Evolutionary conservation across 345 rosid species (phyloP), one percentile per base, ranked within the genome.

Genomic region (Lenwebbia sp.): DNA sequence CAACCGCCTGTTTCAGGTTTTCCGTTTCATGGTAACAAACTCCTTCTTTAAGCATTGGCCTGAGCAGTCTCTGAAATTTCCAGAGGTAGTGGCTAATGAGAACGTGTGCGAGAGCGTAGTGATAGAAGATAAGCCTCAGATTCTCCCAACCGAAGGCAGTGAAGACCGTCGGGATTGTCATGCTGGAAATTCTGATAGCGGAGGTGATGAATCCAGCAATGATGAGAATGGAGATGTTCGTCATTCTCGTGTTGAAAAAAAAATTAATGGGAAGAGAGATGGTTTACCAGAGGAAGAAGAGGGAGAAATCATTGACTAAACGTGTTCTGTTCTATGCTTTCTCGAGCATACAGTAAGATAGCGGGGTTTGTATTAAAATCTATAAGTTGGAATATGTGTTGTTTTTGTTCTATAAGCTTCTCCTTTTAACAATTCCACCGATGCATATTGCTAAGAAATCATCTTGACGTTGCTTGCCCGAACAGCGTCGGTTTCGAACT

Each of bases 11-110:
- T 87, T 97, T 86, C 99, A 96, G 90, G 94, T 90, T 54, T 88
- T 95, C 54, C 91, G 95, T 87, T 94, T 96, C 93, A 90, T 97
- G 93, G 96, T 89, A 33, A 86, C 82, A 76, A 97, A 97, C 89
- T 88, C 95, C 26, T 94, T 93, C 92, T 92, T 96, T 85, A 86
- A 93, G 84, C 94, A 93, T 83, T 89, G 88, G 87, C 95, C 95
- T 10, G 95, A 93, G 86, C 89, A 93, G 88, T 90, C 97, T 26
- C 83, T 96, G 88, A 88, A 92, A 83, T 93, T 90, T 88, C 98
- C 96, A 57, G 21, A 28, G 82, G 95, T 94, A 54, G 86, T 84
- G 54, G 91, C 91, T 41, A 89, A 91, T 89, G 99, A 94, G 87
- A 90, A 86, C 83, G 94, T 89, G 21, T 52, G 60, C 51, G 89